Conservation (phyloP, 169 alveolate genomes). For the Plasmodium sp. region DNA sequence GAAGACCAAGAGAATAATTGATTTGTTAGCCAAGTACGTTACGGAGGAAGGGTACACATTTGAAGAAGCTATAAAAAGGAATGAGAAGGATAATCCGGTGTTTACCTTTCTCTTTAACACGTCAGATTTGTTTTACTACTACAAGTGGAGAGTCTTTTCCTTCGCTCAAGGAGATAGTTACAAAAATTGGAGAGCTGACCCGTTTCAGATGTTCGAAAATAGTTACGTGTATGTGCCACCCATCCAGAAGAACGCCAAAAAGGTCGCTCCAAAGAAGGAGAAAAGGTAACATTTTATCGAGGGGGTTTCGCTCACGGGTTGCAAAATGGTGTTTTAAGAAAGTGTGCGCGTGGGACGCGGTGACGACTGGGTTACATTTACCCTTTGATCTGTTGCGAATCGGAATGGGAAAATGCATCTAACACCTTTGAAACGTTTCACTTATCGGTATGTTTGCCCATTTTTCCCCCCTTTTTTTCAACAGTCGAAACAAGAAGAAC, state of each 20-base stretch:
- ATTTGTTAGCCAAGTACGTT: conserved; percentile 80
- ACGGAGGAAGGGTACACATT: conserved; percentile 76
- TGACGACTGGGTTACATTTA: background rate
- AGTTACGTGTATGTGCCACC: conserved; percentile 72
- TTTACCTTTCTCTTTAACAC: conserved; percentile 57
- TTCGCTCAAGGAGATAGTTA: conserved; percentile 75
- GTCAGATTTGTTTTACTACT: conserved; percentile 57
- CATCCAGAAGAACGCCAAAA: conserved; percentile 18
- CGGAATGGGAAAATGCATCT: background rate
- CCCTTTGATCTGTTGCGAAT: background rate
- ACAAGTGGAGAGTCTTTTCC: conserved; percentile 73
- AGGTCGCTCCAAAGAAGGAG: background rate
- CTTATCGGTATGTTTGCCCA: background rate
- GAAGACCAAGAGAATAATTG: conserved; percentile 75
- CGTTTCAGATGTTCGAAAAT: conserved; percentile 65
- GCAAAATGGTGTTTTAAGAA: background rate
- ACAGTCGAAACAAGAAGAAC: conserved; percentile 40
- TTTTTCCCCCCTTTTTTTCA: background rate
- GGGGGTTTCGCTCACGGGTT: background rate
- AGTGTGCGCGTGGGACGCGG: background rate
- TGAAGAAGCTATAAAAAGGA: conserved; percentile 62
- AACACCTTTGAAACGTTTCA: background rate
- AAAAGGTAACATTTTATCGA: background rate
- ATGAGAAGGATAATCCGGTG: conserved; percentile 46
- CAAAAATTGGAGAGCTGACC: conserved; percentile 69